Conservation (phyloP, 2,329 filamentous ascomycete species). For the Lecanicillium sp. region DNA sequence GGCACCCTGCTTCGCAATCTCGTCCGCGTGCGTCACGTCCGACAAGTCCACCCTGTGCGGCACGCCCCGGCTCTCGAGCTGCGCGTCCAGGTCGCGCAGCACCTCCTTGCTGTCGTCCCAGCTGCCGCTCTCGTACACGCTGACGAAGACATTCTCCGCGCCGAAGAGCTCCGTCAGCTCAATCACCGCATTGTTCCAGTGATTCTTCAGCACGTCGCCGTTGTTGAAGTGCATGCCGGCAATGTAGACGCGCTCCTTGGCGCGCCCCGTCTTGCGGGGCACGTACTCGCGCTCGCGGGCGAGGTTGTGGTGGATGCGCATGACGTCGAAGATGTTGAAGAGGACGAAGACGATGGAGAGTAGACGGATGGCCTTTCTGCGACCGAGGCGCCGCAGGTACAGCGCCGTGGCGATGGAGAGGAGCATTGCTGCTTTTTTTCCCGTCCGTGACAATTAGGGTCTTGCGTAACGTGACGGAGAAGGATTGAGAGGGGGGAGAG, state of each 20-base stretch:
- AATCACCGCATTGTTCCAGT: conserved; percentile 58
- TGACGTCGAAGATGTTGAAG: conserved; percentile 33
- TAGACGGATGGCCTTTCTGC: conserved; percentile 29
- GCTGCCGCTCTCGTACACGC: conserved; percentile 62
- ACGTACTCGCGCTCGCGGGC: conserved; percentile 22
- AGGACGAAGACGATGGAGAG: conserved; percentile 29
- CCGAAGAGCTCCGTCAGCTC: conserved; percentile 52
- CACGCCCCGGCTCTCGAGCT: conserved; percentile 48
- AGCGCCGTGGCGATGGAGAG: conserved; percentile 25
- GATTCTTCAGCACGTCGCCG: conserved; percentile 49
- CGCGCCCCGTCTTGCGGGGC: conserved; percentile 20
- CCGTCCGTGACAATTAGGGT: not conserved
- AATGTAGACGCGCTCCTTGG: conserved; percentile 53
- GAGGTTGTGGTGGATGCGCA: conserved; percentile 32
- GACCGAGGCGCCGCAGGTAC: conserved; percentile 32
- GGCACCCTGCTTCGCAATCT: conserved; percentile 38
- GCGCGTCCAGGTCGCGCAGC: conserved; percentile 48
- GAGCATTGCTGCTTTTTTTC: conserved; percentile 19
- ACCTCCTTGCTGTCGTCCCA: conserved; percentile 62
- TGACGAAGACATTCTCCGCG: conserved; percentile 59
- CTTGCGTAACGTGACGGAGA: not conserved
- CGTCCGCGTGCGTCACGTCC: conserved; percentile 52
- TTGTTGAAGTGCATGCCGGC: conserved; percentile 65
- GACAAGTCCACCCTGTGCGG: conserved; percentile 50
- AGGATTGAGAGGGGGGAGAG: not conserved